Evolutionary conservation across 495 filamentous ascomycete species (phyloP), one percentile per base, ranked within the genome.

Genomic region (Patellaria atrata): DNA sequence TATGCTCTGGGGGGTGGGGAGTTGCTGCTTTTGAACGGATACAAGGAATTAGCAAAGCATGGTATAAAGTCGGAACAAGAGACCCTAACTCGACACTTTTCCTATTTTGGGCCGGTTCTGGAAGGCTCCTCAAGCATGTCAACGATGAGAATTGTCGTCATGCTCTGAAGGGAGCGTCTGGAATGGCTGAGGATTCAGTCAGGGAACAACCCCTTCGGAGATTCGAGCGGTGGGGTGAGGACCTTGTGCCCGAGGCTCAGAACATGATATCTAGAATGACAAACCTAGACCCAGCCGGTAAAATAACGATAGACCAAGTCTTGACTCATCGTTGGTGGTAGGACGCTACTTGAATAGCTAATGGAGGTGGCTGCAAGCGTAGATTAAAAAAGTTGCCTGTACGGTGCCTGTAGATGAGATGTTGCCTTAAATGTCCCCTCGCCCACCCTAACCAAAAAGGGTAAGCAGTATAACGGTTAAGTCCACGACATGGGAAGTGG

Each of bases 281-380:
- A 38, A 53, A 52, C 28, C 42, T 32, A 38, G 40, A 55, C 33
- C 54, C 52, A 17, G 34, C 33, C 15, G 52, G 47, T 44, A 51
- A 52, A 52, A 38, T 33, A 45, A 53, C 46, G 39, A 55, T 57
- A 45, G 37, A 52, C 20, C 42, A 53, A 39, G 54, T 53, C 16
- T 41, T 57, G 35, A 35, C 20, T 30, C 50, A 53, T 48, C 31
- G n/a, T 38, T 48, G 39, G 50, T 55, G 50, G 54, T 28, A 45
- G 31, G 32, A 38, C n/a, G 25, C 26, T 18, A 47, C 20, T 47
- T 43, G n/a, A 51, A 40, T 23, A 27, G 42, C 22, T 41, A 36
- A 36, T 32, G 22, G 32, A 45, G 25, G 31, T 33, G 22, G 35
- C 30, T 30, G 27, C 19, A 33, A 38, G 28, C 2, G 40, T 38